A percentile compares a stretch with the other conserved stretches of the same genome.
phyloP scores from a whole-genome alignment of 2,329 filamentous ascomycete genomes.

The Calonectria multiphialidica region DNA sequence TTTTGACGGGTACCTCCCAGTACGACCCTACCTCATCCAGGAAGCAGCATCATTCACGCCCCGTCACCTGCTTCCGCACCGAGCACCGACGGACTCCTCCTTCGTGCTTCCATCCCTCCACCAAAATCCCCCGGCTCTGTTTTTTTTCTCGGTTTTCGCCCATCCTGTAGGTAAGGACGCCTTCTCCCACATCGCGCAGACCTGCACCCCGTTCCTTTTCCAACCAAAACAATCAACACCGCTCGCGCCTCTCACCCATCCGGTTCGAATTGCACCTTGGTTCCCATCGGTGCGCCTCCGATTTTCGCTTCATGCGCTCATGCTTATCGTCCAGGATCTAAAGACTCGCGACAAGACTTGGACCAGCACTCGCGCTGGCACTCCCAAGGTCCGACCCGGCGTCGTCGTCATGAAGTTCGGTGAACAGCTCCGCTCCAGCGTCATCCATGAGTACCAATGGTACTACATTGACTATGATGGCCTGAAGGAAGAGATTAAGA shows the following conservation, averaged over 20 bases:
- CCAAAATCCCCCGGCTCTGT: constrained; percentile 16
- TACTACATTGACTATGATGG: constrained; percentile 99
- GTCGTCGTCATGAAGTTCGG: constrained; percentile 85
- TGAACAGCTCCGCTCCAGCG: constrained; percentile 93
- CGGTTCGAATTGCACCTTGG: neutral
- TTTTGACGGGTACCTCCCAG: constrained; percentile 8
- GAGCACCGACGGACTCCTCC: constrained; percentile 16
- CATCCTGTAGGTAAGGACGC: constrained; percentile 28
- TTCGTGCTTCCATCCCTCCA: constrained; percentile 26
- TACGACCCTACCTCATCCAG: neutral
- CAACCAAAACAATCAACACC: neutral
- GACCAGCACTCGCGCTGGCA: constrained; percentile 49
- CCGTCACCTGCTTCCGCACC: constrained; percentile 22
- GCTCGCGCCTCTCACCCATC: neutral
- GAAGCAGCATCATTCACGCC: constrained; percentile 18
- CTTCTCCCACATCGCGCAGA: constrained; percentile 1
- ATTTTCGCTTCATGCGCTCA: constrained; percentile 45
- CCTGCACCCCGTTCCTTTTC: neutral
- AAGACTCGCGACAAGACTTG: constrained; percentile 57
- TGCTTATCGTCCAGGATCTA: constrained; percentile 67
- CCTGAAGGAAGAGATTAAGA: constrained; percentile 88
- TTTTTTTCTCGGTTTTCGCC: constrained; percentile 11
- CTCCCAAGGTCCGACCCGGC: constrained; percentile 59
- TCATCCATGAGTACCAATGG: constrained; percentile 97
- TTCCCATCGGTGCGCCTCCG: constrained; percentile 11